These are phyloP conservation scores for Vittaforma corneae DNA, from an alignment of 371 early-diverging fungal species.

Conservation along the genomic window DNA sequence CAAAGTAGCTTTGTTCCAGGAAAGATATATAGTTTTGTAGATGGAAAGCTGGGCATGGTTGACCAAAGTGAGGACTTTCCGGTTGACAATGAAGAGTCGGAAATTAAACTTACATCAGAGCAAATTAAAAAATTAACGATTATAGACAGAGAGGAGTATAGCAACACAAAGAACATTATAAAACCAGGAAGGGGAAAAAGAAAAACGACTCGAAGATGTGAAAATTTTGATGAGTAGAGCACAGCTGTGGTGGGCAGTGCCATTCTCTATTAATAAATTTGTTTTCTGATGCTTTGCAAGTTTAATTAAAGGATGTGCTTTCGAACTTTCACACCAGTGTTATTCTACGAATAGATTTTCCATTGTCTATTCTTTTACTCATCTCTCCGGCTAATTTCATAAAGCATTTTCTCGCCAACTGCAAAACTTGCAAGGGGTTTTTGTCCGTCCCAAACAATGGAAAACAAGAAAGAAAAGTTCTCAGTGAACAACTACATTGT, in stretches of 20 bases:
- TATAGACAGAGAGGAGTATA: background rate
- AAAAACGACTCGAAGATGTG: background rate
- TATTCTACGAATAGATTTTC: too few species aligned
- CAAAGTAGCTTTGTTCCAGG: background rate
- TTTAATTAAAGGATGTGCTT: too few species aligned
- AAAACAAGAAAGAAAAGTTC: constrained; percentile 1
- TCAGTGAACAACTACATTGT: constrained; percentile 12
- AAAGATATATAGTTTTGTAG: background rate
- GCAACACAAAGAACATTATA: background rate
- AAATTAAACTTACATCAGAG: background rate
- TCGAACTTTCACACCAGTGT: too few species aligned
- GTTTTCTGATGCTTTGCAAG: too few species aligned
- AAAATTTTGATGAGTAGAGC: constrained; percentile 1
- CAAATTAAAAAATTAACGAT: background rate
- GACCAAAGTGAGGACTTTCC: background rate
- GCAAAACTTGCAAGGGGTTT: too few species aligned
- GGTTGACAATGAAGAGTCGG: background rate
- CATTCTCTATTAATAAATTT: too few species aligned
- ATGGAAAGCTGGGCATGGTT: background rate
- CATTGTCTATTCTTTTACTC: too few species aligned
- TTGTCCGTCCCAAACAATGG: too few species aligned
- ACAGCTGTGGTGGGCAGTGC: background rate
- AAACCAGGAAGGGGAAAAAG: background rate
- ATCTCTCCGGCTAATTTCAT: too few species aligned
- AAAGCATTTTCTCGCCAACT: too few species aligned